A percentile compares a stretch with the other conserved stretches of the same genome.
These are phyloP conservation scores for Boeremia lycopersici DNA, from an alignment of 2,329 filamentous ascomycete genomes.

Conservation along the genomic window DNA sequence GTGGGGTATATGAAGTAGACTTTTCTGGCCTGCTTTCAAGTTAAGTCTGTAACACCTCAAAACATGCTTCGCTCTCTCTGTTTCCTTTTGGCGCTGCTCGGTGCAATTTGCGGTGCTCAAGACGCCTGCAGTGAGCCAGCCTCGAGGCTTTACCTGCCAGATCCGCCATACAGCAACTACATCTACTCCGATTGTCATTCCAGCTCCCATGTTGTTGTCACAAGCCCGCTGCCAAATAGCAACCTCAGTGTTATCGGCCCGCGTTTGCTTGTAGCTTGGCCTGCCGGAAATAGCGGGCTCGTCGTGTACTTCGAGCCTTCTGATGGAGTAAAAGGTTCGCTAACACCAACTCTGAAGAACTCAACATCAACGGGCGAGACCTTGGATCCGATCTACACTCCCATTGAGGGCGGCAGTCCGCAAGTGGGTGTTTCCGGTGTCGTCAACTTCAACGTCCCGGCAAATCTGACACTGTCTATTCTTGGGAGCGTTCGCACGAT, in stretches of 20 bases:
- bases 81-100: constrained; percentile 3
- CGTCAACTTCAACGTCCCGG: constrained; percentile 64
- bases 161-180: constrained; percentile 67
- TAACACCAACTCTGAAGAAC: constrained; percentile 61
- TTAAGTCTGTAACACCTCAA: not conserved
- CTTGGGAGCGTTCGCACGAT: constrained; percentile 68
- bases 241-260: constrained; percentile 63
- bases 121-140: constrained; percentile 20
- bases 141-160: constrained; percentile 54
- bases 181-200: constrained; percentile 69
- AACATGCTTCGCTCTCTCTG: not conserved
- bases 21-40: not conserved
- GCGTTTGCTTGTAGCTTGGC: constrained; percentile 66
- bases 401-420: constrained; percentile 43
- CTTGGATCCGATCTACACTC: constrained; percentile 55
- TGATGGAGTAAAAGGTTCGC: constrained; percentile 59
- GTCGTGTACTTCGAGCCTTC: constrained; percentile 63
- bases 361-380: constrained; percentile 52
- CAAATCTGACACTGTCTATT: constrained; percentile 61
- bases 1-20: not conserved
- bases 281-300: constrained; percentile 68
- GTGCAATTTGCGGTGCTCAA: not conserved
- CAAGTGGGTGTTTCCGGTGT: constrained; percentile 61
- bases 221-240: constrained; percentile 60
- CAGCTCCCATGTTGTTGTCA: constrained; percentile 65